Evolutionary conservation across 2,329 filamentous ascomycete genomes (phyloP), one percentile per base, ranked within the genome.

Genomic region (Colletotrichum sp.): DNA sequence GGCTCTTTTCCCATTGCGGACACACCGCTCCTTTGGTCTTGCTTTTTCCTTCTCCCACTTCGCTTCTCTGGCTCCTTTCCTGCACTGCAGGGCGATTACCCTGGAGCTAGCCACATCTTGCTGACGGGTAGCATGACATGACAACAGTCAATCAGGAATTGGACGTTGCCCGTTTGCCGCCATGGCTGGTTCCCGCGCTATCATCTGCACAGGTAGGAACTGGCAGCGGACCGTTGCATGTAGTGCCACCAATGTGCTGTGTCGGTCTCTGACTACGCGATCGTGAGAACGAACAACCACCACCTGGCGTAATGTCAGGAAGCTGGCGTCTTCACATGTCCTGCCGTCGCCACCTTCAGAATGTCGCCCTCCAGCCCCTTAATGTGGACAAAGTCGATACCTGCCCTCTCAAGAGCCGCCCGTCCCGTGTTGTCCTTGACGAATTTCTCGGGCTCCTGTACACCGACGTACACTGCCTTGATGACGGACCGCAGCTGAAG

Each of bases 371-470:
- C 95, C 70, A 98, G 82, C 0, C 96, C 96, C 21, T 87, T 79
- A 5, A 98, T 90, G 82, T 94, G 91, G 56, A 94, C 85, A 77
- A 96, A 95, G 60, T 91, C 84, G 67, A 99, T 91, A 1, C 95
- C 96, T 6, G 92, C 93, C 61, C 91, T 90, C 79, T 93, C 90
- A 71, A 99, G 87, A 82, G 91, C 93, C 79, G 84, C 87, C 79
- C 93, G 92, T 9, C 96, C 96, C 73, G 93, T 90, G 78, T 98
- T 98, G 75, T 94, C 90, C 8, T 92, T 92, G 21, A 98, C 95
- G 85, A 98, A 99, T 36, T 92, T 98, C 80, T 94, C 94, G 0
- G 97, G 97, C 85, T 99, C 97, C 79, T 93, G 90, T 0, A 98
- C 94, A 0, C 97, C 97, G 32, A 97, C 93, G 79, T 96, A 97